These are phyloP conservation scores for Thraustochytrium sp. DNA, from an alignment of 352 stramenopile species.

Conservation along the genomic window DNA sequence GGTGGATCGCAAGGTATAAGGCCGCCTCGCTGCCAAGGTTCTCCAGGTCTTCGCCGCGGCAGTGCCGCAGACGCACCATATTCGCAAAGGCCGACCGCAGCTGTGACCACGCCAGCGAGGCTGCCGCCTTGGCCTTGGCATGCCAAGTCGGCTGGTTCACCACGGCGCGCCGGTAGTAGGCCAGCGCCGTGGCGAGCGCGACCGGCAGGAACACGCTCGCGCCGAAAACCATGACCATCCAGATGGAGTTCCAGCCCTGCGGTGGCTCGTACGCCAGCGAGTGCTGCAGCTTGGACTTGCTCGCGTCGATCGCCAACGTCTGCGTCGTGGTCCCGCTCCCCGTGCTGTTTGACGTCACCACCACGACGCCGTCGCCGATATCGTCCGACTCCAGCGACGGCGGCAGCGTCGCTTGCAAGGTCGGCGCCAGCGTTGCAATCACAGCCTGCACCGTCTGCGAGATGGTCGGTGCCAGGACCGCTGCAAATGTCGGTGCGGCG, in stretches of 20 bases:
- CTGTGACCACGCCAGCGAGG: background rate
- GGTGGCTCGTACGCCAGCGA: background rate
- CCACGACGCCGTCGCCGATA: slow-evolving; percentile 15
- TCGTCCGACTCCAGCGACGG: background rate
- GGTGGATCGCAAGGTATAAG: background rate
- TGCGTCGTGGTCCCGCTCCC: background rate
- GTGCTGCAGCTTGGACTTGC: background rate
- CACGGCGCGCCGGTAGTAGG: background rate
- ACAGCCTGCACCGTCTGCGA: background rate
- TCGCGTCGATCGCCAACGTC: slow-evolving; percentile 27
- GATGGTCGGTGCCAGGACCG: background rate
- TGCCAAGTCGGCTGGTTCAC: background rate
- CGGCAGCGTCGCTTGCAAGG: too few species aligned
- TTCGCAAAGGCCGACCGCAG: background rate
- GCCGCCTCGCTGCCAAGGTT: slow-evolving; percentile 27
- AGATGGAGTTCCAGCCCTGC: slow-evolving; percentile 7
- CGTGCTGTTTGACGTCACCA: slow-evolving; percentile 7
- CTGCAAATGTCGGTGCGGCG: background rate
- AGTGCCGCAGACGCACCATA: slow-evolving; percentile 19
- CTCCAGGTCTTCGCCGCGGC: slow-evolving; percentile 30
- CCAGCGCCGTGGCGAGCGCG: background rate
- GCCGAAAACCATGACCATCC: background rate
- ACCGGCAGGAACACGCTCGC: slow-evolving; percentile 3
- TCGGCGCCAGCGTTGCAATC: background rate
- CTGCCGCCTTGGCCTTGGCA: background rate